A percentile compares a stretch with the other conserved stretches of the same genome.
phyloP scores from a whole-genome alignment of 352 stramenopile genomes.

The Phytophthora constricta region DNA sequence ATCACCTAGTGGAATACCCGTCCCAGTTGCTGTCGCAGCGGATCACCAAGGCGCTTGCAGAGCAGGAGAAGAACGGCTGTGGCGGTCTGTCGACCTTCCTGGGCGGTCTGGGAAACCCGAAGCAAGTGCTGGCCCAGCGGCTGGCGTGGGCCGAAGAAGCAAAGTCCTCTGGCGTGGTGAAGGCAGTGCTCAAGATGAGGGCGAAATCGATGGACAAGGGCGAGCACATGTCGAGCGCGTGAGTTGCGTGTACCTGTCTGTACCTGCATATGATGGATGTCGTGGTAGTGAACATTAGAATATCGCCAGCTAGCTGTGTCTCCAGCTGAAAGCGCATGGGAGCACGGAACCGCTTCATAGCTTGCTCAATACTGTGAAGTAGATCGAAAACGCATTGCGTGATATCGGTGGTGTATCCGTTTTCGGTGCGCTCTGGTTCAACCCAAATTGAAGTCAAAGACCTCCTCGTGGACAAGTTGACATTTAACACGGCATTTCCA shows the following conservation, averaged over 20 bases:
- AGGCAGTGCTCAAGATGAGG: constrained; percentile 19
- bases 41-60: constrained; percentile 7
- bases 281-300: not conserved
- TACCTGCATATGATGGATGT: constrained; percentile 1
- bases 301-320: not conserved
- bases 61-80: constrained; percentile 13
- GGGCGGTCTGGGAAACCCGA: constrained; percentile 4
- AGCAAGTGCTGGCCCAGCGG: constrained; percentile 8
- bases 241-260: constrained; percentile 9
- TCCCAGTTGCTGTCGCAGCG: constrained; percentile 27
- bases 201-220: constrained; percentile 11
- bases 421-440: not conserved
- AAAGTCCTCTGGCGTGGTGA: constrained; percentile 14
- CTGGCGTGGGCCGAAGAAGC: constrained; percentile 24
- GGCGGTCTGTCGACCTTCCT: constrained; percentile 13
- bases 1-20: constrained; percentile 40
- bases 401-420: not conserved
- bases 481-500: too few species aligned
- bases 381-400: not conserved
- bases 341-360: not conserved
- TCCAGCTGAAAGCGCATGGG: not conserved
- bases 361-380: not conserved
- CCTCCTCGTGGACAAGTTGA: too few species aligned
- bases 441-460: not conserved
- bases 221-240: constrained; percentile 25